phyloP scores from a whole-genome alignment of 106 monocot species.

The Allium fistulosum region DNA sequence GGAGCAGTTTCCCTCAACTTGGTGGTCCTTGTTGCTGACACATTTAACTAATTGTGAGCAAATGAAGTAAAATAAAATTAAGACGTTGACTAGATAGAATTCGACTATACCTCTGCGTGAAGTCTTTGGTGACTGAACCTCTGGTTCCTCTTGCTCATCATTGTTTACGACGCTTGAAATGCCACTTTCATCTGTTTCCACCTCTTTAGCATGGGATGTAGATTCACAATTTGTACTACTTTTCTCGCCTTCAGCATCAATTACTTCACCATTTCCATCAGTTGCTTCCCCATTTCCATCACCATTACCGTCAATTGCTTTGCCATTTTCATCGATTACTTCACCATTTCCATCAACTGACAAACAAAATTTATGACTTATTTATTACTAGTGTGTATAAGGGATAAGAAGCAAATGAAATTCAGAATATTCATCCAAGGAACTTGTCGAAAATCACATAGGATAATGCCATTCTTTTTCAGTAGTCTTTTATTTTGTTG shows the following conservation, averaged over 20 bases:
- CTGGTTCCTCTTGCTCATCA: conserved; percentile 11
- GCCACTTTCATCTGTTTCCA: background rate
- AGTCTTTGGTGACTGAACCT: conserved; percentile 44
- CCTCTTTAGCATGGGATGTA: conserved; percentile 9
- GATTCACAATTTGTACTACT: background rate
- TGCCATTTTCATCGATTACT: conserved; percentile 13
- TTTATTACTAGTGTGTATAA: too few species aligned
- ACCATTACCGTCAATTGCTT: too few species aligned
- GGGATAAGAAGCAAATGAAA: too few species aligned
- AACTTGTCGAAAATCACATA: too few species aligned
- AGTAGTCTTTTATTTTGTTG: too few species aligned
- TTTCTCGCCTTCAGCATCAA: conserved; percentile 10
- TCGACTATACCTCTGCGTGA: conserved; percentile 37
- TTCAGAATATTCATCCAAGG: too few species aligned
- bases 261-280: too few species aligned
- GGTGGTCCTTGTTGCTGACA: conserved; percentile 12
- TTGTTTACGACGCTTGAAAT: conserved; percentile 14
- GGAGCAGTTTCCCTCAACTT: conserved; percentile 15
- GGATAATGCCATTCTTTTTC: too few species aligned
- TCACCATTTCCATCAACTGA: conserved; percentile 47
- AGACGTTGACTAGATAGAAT: background rate
- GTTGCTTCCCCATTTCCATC: too few species aligned
- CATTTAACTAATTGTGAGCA: background rate
- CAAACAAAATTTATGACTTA: background rate
- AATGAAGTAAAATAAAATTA: background rate